These are phyloP conservation scores for Lodderomyces oxycetoniae DNA, from an alignment of 1,139 yeast species.

Conservation along the genomic window DNA sequence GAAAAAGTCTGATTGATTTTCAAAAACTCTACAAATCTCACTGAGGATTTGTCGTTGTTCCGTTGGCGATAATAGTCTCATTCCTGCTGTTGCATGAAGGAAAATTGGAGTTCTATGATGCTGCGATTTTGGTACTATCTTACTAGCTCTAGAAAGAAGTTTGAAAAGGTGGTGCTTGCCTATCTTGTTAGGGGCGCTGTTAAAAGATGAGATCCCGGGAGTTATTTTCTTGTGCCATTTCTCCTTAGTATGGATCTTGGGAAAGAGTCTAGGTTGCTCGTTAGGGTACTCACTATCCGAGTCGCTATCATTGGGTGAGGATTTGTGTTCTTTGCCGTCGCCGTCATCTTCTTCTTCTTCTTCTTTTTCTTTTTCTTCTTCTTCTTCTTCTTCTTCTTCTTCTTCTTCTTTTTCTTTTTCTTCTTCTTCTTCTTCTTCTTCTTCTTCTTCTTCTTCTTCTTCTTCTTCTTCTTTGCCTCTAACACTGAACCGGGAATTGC, in stretches of 20 bases:
- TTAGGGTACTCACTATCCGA: constrained; percentile 8
- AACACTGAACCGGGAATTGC: constrained; percentile 3
- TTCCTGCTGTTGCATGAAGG: constrained; percentile 77
- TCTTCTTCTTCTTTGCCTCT: constrained; percentile 12
- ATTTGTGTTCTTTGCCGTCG: constrained; percentile 11
- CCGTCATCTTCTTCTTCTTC: constrained; percentile 2
- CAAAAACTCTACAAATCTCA: constrained; percentile 53
- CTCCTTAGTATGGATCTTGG: constrained; percentile 40
- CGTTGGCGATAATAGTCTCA: constrained; percentile 58
- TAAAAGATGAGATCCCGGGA: constrained; percentile 66
- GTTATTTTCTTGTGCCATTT: constrained; percentile 58
- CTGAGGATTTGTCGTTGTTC: constrained; percentile 50
- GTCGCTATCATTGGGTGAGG: constrained; percentile 3
- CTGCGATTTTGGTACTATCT: constrained; percentile 62
- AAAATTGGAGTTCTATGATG: constrained; percentile 72
- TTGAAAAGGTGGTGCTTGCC: constrained; percentile 57
- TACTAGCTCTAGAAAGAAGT: constrained; percentile 51
- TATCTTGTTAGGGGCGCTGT: constrained; percentile 45
- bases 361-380: constrained; percentile 14
- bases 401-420: constrained; percentile 8
- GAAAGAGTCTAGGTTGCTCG: constrained; percentile 21
- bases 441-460: constrained; percentile 12
- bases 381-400: constrained; percentile 15
- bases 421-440: constrained; percentile 10
- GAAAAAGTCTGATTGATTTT: constrained; percentile 50